A percentile compares a stretch with the other conserved stretches of the same genome.
Evolutionary conservation across 2,329 filamentous ascomycete genomes (phyloP).

Genomic region (Fusarium stilboides): DNA sequence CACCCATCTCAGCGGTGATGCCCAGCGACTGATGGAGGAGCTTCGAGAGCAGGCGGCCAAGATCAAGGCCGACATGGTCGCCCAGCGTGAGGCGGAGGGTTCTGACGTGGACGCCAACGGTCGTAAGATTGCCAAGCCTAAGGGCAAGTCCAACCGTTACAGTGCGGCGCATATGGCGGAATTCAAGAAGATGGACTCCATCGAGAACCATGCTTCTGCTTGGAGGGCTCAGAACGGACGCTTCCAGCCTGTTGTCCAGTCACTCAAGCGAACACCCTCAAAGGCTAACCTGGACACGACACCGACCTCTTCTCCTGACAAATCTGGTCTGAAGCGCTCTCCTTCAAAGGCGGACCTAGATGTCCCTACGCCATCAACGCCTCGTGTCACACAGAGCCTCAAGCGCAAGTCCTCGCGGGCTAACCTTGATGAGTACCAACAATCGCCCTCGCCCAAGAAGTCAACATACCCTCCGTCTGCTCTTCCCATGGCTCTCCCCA

Average conservation of each 20-base stretch:
- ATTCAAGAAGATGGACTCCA: conserved; percentile 99
- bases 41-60: conserved; percentile 79
- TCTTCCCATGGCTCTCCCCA: conserved; percentile 39
- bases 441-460: conserved; percentile 51
- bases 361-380: conserved; percentile 63
- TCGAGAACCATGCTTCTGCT: conserved; percentile 86
- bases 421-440: conserved; percentile 53
- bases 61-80: conserved; percentile 78
- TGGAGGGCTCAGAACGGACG: conserved; percentile 74
- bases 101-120: conserved; percentile 59
- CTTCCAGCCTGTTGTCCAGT: conserved; percentile 62
- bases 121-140: conserved; percentile 85
- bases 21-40: conserved; percentile 74
- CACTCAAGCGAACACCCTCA: conserved; percentile 61
- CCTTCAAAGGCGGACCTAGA: conserved; percentile 69
- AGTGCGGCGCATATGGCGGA: conserved; percentile 88
- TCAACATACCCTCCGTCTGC: conserved; percentile 44
- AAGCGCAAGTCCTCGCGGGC: conserved; percentile 53
- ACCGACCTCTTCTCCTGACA: conserved; percentile 52
- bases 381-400: conserved; percentile 54
- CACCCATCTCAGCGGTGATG: conserved; percentile 72
- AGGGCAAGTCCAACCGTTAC: conserved; percentile 83
- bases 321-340: conserved; percentile 65
- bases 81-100: conserved; percentile 71
- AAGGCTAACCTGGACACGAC: conserved; percentile 61